Percentiles rank a stretch among this genome's conserved stretches.
phyloP scores from a whole-genome alignment of 371 early-diverging fungal genomes.

The Mortierella sp. region DNA sequence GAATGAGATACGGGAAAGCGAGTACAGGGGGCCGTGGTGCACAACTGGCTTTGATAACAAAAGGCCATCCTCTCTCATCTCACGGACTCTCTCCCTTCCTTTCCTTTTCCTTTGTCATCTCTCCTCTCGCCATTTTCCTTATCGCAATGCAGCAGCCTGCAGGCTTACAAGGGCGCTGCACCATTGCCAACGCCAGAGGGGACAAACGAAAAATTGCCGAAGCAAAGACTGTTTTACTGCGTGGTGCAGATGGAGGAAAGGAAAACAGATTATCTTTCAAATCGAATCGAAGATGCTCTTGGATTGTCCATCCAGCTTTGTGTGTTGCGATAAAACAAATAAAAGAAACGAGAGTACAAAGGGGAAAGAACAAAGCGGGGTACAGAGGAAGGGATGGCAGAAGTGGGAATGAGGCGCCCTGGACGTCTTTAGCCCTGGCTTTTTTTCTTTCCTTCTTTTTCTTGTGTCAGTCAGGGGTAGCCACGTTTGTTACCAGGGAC shows the following conservation, averaged over 20 bases:
- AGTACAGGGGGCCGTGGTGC: background rate
- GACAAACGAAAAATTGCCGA: background rate
- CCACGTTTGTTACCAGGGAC: background rate
- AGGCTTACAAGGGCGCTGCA: background rate
- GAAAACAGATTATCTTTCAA: background rate
- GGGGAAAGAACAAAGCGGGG: background rate
- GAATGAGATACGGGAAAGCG: background rate
- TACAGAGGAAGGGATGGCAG: background rate
- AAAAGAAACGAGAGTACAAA: background rate
- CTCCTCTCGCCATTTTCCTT: background rate
- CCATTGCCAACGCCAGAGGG: background rate
- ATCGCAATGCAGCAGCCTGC: background rate
- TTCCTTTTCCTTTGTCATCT: background rate
- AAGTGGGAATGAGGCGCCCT: background rate
- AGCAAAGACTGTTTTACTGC: background rate
- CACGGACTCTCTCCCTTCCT: background rate
- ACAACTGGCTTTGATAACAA: background rate
- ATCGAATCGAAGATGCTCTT: conserved; percentile 3
- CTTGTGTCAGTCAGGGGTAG: background rate
- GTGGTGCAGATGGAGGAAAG: background rate
- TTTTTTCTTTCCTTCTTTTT: background rate
- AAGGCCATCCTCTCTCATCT: background rate
- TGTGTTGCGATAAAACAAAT: background rate
- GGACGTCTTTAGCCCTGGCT: background rate
- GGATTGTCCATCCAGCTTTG: background rate